These are phyloP conservation scores for Rhizopogon vinicolor DNA, from an alignment of 768 basidiomycete species.

Conservation along the genomic window DNA sequence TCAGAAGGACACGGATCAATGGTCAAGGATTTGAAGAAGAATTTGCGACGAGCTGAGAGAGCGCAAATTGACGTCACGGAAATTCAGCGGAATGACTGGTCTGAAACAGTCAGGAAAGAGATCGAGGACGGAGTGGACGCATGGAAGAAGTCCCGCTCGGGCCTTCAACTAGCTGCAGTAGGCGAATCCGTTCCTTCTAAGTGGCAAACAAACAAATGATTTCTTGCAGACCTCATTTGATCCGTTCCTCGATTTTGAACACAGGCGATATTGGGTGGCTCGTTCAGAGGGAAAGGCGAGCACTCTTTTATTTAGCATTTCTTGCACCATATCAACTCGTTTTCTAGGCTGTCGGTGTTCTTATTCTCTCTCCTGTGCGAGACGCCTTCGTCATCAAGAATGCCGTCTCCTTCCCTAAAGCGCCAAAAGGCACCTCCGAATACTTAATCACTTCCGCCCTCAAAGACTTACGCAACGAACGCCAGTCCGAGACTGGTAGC, in stretches of 20 bases:
- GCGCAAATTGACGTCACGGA: constrained; percentile 47
- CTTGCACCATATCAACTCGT: neutral
- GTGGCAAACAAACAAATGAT: neutral
- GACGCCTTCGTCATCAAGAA: constrained; percentile 54
- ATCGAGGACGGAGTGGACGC: constrained; percentile 50
- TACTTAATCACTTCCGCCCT: constrained; percentile 45
- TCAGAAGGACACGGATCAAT: constrained; percentile 33
- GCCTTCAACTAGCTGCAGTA: constrained; percentile 53
- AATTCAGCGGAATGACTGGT: constrained; percentile 35
- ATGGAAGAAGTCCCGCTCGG: constrained; percentile 51
- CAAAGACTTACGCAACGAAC: constrained; percentile 34
- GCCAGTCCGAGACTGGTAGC: neutral
- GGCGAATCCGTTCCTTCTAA: constrained; percentile 3
- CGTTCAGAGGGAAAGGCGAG: constrained; percentile 21
- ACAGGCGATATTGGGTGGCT: constrained; percentile 56
- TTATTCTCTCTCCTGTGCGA: constrained; percentile 46
- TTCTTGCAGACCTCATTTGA: constrained; percentile 34
- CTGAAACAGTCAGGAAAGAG: constrained; percentile 37
- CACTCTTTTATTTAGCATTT: neutral
- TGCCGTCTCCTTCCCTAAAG: constrained; percentile 46
- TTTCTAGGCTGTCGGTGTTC: constrained; percentile 38
- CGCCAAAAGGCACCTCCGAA: constrained; percentile 53
- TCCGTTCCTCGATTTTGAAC: constrained; percentile 52
- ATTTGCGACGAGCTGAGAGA: constrained; percentile 53
- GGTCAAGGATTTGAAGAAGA: constrained; percentile 59